These are phyloP conservation scores for Trichoderma pleuroti DNA, from an alignment of 2,329 filamentous ascomycete species.

Conservation along the genomic window DNA sequence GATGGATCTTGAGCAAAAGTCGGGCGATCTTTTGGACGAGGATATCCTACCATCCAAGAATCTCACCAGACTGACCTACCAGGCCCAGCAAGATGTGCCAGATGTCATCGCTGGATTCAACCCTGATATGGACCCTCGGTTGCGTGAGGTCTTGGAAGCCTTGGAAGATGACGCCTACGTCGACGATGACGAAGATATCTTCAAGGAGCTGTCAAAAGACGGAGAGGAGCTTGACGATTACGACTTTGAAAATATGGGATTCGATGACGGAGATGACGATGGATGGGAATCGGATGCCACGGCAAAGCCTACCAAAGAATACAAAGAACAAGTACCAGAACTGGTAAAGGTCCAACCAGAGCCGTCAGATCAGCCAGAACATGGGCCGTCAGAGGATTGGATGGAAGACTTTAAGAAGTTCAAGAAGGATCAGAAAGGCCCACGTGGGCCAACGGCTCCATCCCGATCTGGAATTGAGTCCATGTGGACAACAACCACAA, in stretches of 20 bases:
- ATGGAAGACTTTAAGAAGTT: constrained; percentile 90
- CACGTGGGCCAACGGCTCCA: constrained; percentile 38
- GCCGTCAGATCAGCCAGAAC: constrained; percentile 44
- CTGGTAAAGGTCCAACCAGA: constrained; percentile 45
- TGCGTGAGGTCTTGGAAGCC: constrained; percentile 88
- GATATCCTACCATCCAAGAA: constrained; percentile 78
- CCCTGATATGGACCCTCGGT: constrained; percentile 92
- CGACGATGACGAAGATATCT: constrained; percentile 82
- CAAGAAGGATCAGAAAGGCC: constrained; percentile 70
- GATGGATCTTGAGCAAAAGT: constrained; percentile 52
- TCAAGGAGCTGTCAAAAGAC: constrained; percentile 67
- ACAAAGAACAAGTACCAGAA: constrained; percentile 48
- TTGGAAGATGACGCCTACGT: constrained; percentile 95
- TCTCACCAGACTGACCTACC: constrained; percentile 72
- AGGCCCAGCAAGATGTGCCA: constrained; percentile 88
- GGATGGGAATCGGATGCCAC: constrained; percentile 97
- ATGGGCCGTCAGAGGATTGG: constrained; percentile 74
- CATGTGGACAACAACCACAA: constrained; percentile 70
- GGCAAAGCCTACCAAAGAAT: constrained; percentile 66
- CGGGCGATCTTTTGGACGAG: constrained; percentile 62
- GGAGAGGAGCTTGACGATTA: constrained; percentile 70
- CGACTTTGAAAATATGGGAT: constrained; percentile 70
- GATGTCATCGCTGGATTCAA: constrained; percentile 91
- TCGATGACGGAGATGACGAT: constrained; percentile 61
- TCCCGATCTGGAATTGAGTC: constrained; percentile 63